These are phyloP conservation scores for Oryza nivara DNA, from an alignment of 176 grass and related monocot genomes.

Conservation along the genomic window DNA sequence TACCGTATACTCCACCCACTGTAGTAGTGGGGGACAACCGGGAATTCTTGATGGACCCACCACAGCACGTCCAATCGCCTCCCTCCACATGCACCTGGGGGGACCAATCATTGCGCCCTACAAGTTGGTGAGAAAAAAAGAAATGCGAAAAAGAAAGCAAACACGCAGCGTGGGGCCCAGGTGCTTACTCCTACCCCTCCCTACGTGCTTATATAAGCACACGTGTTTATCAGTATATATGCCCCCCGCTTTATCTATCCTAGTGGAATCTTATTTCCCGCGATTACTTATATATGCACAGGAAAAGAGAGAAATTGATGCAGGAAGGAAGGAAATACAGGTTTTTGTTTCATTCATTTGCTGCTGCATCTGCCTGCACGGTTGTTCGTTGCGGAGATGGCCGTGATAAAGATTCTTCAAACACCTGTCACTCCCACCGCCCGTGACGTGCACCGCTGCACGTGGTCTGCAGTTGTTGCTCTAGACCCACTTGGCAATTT, in stretches of 20 bases:
- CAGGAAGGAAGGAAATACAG: slow-evolving; percentile 30
- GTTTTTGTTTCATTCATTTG: neutral
- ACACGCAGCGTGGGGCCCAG: neutral
- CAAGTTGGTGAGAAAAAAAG: neutral
- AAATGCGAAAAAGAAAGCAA: slow-evolving; percentile 3
- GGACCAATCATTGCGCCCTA: slow-evolving; percentile 33
- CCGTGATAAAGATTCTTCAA: slow-evolving; percentile 16
- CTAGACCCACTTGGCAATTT: neutral
- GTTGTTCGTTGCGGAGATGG: slow-evolving; percentile 27
- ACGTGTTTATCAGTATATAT: slow-evolving; percentile 10
- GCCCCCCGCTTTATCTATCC: neutral
- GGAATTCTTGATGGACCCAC: neutral
- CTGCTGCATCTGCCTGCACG: neutral
- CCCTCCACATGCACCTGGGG: neutral
- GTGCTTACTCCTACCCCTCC: neutral
- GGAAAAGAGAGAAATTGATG: neutral
- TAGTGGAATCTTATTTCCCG: neutral
- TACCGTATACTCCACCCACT: no score
- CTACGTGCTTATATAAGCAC: slow-evolving; percentile 52
- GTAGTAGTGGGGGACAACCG: no score
- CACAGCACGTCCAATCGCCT: neutral
- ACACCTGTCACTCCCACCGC: slow-evolving; percentile 5
- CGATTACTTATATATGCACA: slow-evolving; percentile 12
- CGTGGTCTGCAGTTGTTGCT: slow-evolving; percentile 13
- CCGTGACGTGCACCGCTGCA: slow-evolving; percentile 18